Base-by-base conservation (phyloP, 768 basidiomycete species). In the Guyanaporus albipodus region DNA sequence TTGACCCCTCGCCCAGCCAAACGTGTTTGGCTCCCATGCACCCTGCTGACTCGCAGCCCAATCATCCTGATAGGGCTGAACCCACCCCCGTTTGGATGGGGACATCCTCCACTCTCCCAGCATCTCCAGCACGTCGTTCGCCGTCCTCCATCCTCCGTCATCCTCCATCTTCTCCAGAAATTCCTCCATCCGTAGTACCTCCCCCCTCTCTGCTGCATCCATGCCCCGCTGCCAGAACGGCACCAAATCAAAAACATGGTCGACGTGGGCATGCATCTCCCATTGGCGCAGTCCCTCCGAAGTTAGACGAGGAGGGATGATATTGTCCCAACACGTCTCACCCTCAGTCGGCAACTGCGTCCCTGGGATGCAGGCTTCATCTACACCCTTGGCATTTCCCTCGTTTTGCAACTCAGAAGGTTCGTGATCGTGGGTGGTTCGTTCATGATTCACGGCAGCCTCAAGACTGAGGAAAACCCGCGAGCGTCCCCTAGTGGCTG, bases 151-250 rank as follows among this genome's bases (percentile, higher is more conserved):
- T 8, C 67, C 64, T 0, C 65, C 65, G 38, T 57, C 55, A 0
- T 60, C 65, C 39, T 70, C 69, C 58, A 75, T 61, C 47, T 60
- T 57, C 36, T 74, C 69, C 21, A 77, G 61, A 54, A 79, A 79
- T 6, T 72, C 67, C 50, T 74, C 75, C 61, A 77, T 49, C 21
- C 61, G 67, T 26, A 70, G 58, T 35, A 71, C 66, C 33, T 73
- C 67, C 4, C 74, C 77, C 14, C 66, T 66, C 63, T 71, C 68
- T 18, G 75, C 78, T 2, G 75, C 77, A 38, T 70, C 64, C 6
- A 81, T 64, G 0, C 72, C 75, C 11, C 69, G 61, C 35, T 70
- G 67, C 80, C 80, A 82, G 59, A 79, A 80, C 4, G 74, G 73
- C 27, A 82, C 71, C 53, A 78, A 54, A 55, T 78, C 76, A 29